Base-by-base conservation (phyloP, 495 filamentous ascomycete species). In the Tuber microsphaerosporum region DNA sequence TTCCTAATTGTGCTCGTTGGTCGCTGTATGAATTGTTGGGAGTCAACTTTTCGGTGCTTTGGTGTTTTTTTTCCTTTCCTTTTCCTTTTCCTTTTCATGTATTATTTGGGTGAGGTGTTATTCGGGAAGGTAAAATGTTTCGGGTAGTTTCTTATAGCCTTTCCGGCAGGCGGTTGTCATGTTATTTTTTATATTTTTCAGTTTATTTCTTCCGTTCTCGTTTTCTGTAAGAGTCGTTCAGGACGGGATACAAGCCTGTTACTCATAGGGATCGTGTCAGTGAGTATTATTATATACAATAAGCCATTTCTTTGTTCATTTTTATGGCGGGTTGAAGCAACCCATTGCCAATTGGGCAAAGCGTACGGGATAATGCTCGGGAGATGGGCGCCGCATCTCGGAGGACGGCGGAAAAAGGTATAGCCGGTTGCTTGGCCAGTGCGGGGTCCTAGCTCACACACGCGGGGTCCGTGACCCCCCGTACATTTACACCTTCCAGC, bases 121-220 rank as follows among this genome's bases (percentile, higher is more conserved):
- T 69, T 73, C 70, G 71, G 70, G 76, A 73, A 61, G 61, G 39
- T 79, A 73, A 65, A 65, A 65, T 61, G 75, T 75, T 79, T 75
- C 69, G 48, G 31, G 17, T 4, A 31, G 26, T 77, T 72, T 79
- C 69, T 65, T 71, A 70, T 79, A 56, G 56, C 43, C 42, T 61
- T 75, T 72, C 34, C 61, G 75, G 34, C 46, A 16, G 73, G 73
- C 75, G 73, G 73, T 20, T 9, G n/a, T 34, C 26, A 34, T 44
- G 26, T 45, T 43, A 20, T 74, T 73, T 65, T 77, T 73, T 74
- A 69, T 2, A 37, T 37, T 37, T 37, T 37, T 37, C 34, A 37
- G 34, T 37, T 76, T 79, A 74, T 71, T 44, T 79, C 74, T 71
- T 80, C 42, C 44, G 51, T 56, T 80, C 68, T 79, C 73, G 71